These are phyloP conservation scores for Suhomyces bokatorum DNA, from an alignment of 1,139 yeast species.

Conservation along the genomic window DNA sequence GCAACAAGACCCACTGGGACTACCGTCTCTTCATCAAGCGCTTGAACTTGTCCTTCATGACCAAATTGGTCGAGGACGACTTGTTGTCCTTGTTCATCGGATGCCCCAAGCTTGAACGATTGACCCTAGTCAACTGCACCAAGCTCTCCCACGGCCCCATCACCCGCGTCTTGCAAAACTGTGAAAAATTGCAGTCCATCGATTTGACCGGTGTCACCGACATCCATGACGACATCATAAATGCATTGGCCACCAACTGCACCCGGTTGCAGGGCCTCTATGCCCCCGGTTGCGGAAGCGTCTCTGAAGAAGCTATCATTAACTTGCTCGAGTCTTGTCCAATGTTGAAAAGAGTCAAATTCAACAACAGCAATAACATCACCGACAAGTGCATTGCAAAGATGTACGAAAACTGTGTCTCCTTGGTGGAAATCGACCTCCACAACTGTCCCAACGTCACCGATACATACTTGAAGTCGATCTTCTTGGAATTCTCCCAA, in stretches of 20 bases:
- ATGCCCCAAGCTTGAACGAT: conserved; percentile 77
- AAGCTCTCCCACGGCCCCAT: conserved; percentile 63
- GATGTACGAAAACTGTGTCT: conserved; percentile 69
- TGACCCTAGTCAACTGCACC: conserved; percentile 81
- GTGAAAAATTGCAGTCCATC: conserved; percentile 76
- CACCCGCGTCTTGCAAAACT: conserved; percentile 59
- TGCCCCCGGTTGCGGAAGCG: conserved; percentile 77
- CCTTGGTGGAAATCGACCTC: conserved; percentile 85
- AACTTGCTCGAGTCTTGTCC: conserved; percentile 64
- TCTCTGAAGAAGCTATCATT: conserved; percentile 67
- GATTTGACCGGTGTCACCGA: conserved; percentile 86
- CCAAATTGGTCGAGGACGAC: conserved; percentile 65
- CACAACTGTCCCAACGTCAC: conserved; percentile 79
- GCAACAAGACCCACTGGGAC: conserved; percentile 59
- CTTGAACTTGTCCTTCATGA: conserved; percentile 75
- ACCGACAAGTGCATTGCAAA: conserved; percentile 66
- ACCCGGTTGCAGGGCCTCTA: conserved; percentile 83
- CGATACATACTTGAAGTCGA: conserved; percentile 57
- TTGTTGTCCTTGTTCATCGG: conserved; percentile 56
- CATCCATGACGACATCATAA: conserved; percentile 65
- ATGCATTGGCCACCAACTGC: conserved; percentile 71
- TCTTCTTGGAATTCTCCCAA: conserved; percentile 66
- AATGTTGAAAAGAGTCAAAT: conserved; percentile 76
- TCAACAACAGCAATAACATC: conserved; percentile 69
- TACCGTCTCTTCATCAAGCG: conserved; percentile 77